These are phyloP conservation scores for Ettlia oleoabundans DNA, from an alignment of 139 green algal species.

Conservation along the genomic window DNA sequence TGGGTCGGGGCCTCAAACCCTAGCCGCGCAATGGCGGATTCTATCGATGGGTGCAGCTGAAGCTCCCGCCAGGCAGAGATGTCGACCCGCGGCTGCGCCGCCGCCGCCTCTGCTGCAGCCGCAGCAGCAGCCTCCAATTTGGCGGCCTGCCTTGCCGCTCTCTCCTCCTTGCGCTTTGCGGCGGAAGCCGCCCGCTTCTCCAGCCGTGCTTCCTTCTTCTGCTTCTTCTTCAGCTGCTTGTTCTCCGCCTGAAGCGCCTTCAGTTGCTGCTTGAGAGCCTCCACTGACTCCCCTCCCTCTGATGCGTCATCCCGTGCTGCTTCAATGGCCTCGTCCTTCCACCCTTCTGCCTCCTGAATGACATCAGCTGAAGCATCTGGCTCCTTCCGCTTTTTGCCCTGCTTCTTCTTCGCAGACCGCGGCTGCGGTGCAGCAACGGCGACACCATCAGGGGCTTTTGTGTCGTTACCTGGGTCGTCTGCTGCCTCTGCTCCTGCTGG, in stretches of 20 bases:
- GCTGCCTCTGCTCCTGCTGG: background rate
- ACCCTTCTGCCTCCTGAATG: too few relatives aligned
- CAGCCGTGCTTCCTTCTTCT: conserved; percentile 31
- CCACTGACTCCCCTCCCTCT: background rate
- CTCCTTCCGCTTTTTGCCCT: conserved; percentile 30
- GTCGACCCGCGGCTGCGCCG: conserved; percentile 16
- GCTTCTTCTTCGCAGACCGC: background rate
- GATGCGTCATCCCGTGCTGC: background rate
- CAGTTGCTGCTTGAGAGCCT: conserved; percentile 24
- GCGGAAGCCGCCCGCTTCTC: conserved; percentile 5
- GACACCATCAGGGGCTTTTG: background rate
- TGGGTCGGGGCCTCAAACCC: conserved; percentile 77
- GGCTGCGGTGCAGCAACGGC: background rate
- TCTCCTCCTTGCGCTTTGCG: conserved; percentile 16
- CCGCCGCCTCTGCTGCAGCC: conserved; percentile 6
- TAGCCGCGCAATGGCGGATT: conserved; percentile 25
- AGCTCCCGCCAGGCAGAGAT: conserved; percentile 41
- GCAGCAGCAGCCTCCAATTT: conserved; percentile 13
- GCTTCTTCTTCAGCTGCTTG: conserved; percentile 41
- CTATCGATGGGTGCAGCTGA: conserved; percentile 41
- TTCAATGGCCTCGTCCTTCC: too few relatives aligned
- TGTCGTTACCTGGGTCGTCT: too few relatives aligned
- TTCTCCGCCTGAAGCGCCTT: conserved; percentile 27
- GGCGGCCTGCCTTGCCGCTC: background rate
- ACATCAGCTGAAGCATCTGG: background rate